These are phyloP conservation scores for Hericium erinaceus DNA, from an alignment of 768 basidiomycete species.

Conservation along the genomic window DNA sequence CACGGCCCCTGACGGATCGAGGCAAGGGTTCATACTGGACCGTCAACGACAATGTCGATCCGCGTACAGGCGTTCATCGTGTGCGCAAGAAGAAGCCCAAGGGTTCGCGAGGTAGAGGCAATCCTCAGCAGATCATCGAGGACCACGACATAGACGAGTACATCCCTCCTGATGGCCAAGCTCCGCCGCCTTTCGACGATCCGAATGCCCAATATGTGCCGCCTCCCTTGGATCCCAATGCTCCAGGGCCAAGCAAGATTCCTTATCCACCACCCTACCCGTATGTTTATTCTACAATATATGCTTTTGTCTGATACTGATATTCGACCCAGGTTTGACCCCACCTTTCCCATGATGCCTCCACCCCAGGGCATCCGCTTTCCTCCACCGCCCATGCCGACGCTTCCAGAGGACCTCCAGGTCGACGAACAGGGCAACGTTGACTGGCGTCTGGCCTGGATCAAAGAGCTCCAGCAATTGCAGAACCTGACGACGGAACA, in stretches of 20 bases:
- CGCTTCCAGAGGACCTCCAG: constrained; percentile 55
- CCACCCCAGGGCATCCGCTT: constrained; percentile 52
- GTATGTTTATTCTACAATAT: constrained; percentile 28
- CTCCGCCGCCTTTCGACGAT: constrained; percentile 38
- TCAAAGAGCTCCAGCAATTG: constrained; percentile 70
- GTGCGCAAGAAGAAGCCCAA: constrained; percentile 83
- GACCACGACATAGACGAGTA: constrained; percentile 48
- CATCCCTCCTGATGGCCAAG: constrained; percentile 35
- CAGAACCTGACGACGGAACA: constrained; percentile 74
- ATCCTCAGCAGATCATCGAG: not conserved
- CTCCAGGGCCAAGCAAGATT: constrained; percentile 45
- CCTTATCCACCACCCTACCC: constrained; percentile 58
- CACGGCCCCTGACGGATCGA: constrained; percentile 83
- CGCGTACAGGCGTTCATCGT: constrained; percentile 81
- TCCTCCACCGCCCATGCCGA: constrained; percentile 49
- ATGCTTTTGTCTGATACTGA: not conserved
- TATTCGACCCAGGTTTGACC: constrained; percentile 50
- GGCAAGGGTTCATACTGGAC: constrained; percentile 92
- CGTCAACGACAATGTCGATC: constrained; percentile 83
- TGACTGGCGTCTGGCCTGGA: constrained; percentile 72
- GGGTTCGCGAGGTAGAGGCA: constrained; percentile 36
- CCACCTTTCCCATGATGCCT: constrained; percentile 46
- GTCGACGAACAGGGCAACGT: constrained; percentile 72
- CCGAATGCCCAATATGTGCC: constrained; percentile 48
- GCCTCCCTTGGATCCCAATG: constrained; percentile 48